Evolutionary conservation across 192 early-diverging fungal species (phyloP), one percentile per base, ranked within the genome.

Genomic region (Coemansia brasiliensis): DNA sequence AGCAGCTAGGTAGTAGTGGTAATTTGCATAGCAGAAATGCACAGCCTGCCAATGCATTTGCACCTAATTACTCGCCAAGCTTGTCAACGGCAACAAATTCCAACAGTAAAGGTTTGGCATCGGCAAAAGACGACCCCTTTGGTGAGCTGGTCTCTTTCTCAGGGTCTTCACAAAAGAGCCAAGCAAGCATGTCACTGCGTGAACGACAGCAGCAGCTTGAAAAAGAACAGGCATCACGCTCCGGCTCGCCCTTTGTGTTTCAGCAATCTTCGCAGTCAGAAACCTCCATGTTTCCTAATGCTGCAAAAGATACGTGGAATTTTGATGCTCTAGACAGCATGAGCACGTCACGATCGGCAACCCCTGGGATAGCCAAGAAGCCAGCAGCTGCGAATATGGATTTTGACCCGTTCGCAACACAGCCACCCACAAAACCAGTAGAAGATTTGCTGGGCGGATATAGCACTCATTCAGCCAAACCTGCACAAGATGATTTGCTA

Each of bases 91-190:
- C 17, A 18, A 24, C 24, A 55, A 65, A 32, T 39, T 3, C 46
- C 10, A 42, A 17, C 6, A 16, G 38, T 1, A 42, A 17, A 10
- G 13, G 38, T 1, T 26, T 13, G 43, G 4, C 44, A 4, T 29
- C 29, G 13, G 32, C 29, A 16, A 78, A 72, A 45, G 74, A 77
- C 32, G 74, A 78, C 20, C 74, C 74, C 1, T 78, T 78, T 60
- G 74, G 74, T 49, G 74, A 78, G 51, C 62, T 78, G 13, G 74
- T 78, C 26, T 78, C 74, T 35, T 78, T 78, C 27, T 50, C 65
- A 4, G 55, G 56, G 8, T 52, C 68, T 0, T 52, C 57, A 8
- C 59, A 63, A 35, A 38, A 58, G 24, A 52, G 26, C 7, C 63
- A 67, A 42, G 39, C 68, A 5, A 78, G 64, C 44, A 56, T 78